Evolutionary conservation across 2,329 filamentous ascomycete genomes (phyloP).

Genomic region (Stachybotrys elegans): DNA sequence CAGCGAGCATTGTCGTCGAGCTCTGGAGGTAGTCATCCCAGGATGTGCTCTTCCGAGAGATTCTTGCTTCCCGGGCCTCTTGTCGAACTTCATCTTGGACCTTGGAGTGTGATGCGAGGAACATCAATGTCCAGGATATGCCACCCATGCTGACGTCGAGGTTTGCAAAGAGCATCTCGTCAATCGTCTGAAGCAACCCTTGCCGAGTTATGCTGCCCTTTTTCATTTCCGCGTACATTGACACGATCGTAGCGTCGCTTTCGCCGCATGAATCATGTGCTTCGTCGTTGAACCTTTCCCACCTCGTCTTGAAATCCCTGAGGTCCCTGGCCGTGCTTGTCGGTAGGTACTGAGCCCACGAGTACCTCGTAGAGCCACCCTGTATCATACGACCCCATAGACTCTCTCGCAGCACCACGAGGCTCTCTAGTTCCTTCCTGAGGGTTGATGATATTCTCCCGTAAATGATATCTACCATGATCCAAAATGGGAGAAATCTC

Average conservation of each 20-base stretch:
- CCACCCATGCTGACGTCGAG: conserved; percentile 39
- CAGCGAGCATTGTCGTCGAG: conserved; percentile 19
- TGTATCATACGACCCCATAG: too few relatives aligned
- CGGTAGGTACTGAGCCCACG: too few relatives aligned
- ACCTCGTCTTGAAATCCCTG: background rate
- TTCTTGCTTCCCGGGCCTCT: background rate
- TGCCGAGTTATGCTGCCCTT: background rate
- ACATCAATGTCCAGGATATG: conserved; percentile 36
- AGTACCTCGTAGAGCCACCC: too few relatives aligned
- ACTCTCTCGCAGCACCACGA: too few relatives aligned
- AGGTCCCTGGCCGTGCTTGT: too few relatives aligned
- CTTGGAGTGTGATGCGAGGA: conserved; percentile 30
- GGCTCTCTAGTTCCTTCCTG: too few relatives aligned
- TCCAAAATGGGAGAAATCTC: too few relatives aligned
- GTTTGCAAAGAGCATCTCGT: conserved; percentile 42
- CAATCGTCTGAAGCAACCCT: conserved; percentile 35
- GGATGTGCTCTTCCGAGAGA: background rate
- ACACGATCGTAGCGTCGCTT: background rate
- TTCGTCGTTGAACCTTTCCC: background rate
- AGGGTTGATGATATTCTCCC: too few relatives aligned
- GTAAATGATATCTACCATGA: too few relatives aligned
- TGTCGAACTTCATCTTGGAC: conserved; percentile 17
- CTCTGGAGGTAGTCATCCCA: conserved; percentile 4
- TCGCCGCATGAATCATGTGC: background rate
- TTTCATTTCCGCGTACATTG: background rate